phyloP scores from a whole-genome alignment of 1,284 basidiomycete species.

The Xerocomus nothofagi region DNA sequence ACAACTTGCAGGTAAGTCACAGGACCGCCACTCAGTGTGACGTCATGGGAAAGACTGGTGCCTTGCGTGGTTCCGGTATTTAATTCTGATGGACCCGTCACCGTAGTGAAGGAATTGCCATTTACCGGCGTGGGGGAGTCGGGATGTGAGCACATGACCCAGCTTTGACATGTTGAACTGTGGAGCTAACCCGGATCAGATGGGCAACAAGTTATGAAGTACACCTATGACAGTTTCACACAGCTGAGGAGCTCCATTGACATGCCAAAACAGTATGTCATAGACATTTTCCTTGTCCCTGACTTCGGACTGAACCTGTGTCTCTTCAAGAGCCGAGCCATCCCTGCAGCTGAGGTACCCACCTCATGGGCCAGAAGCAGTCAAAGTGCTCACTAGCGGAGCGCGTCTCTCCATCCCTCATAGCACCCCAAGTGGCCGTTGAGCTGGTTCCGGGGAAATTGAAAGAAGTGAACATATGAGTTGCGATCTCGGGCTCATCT shows the following conservation, averaged over 20 bases:
- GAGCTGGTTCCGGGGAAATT: not conserved
- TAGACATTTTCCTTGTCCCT: not conserved
- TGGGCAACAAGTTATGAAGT: conserved; percentile 45
- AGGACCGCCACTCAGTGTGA: conserved; percentile 3
- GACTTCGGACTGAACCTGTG: not conserved
- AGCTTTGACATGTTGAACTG: not conserved
- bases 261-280: conserved; percentile 40
- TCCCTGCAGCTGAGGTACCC: conserved; percentile 24
- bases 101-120: conserved; percentile 24
- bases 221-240: conserved; percentile 48
- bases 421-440: conserved; percentile 5
- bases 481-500: not conserved
- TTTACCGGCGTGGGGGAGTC: conserved; percentile 43
- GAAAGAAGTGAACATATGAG: not conserved
- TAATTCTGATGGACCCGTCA: not conserved
- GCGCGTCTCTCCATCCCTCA: conserved; percentile 19
- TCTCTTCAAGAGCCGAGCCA: conserved; percentile 22
- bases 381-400: conserved; percentile 8
- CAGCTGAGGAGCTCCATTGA: conserved; percentile 46
- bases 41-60: conserved; percentile 6
- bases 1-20: conserved; percentile 38
- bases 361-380: conserved; percentile 21
- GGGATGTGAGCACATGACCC: conserved; percentile 42
- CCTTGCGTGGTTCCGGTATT: not conserved
- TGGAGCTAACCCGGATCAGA: conserved; percentile 30